phyloP scores from a whole-genome alignment of 2,329 filamentous ascomycete genomes.

The Reticulascus tulasneorum region DNA sequence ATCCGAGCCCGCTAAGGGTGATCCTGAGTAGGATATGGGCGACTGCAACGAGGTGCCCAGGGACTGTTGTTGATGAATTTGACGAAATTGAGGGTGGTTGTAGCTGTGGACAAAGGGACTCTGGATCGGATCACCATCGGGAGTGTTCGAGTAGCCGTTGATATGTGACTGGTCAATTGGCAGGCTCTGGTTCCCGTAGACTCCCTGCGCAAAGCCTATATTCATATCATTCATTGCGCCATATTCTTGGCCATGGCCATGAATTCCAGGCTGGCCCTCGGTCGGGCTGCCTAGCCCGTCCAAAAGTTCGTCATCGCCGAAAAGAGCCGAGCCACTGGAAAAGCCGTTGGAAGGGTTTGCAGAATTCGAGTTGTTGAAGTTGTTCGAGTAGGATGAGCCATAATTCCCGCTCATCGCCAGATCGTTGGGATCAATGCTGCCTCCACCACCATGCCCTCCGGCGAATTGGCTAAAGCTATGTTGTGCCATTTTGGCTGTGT shows the following conservation, averaged over 20 bases:
- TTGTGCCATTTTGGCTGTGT: constrained; percentile 45
- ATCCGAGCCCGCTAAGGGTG: constrained; percentile 45
- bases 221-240: constrained; percentile 47
- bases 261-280: constrained; percentile 47
- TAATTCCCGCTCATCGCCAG: constrained; percentile 65
- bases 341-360: constrained; percentile 66
- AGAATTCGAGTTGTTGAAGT: constrained; percentile 51
- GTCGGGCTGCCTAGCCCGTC: constrained; percentile 63
- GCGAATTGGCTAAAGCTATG: constrained; percentile 55
- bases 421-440: constrained; percentile 77
- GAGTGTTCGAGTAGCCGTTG: constrained; percentile 83
- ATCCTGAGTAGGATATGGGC: constrained; percentile 46
- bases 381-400: constrained; percentile 53
- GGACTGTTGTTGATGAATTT: constrained; percentile 56
- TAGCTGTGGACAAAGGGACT: constrained; percentile 82
- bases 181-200: constrained; percentile 53
- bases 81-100: constrained; percentile 72
- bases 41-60: constrained; percentile 53
- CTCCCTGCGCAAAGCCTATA: constrained; percentile 53
- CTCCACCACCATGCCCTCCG: constrained; percentile 46
- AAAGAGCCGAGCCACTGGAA: constrained; percentile 71
- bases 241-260: constrained; percentile 53
- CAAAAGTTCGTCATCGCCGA: constrained; percentile 84
- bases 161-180: constrained; percentile 67
- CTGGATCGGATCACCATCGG: constrained; percentile 86